These are phyloP conservation scores for Imleria badia DNA, from an alignment of 768 basidiomycete species.

Conservation along the genomic window DNA sequence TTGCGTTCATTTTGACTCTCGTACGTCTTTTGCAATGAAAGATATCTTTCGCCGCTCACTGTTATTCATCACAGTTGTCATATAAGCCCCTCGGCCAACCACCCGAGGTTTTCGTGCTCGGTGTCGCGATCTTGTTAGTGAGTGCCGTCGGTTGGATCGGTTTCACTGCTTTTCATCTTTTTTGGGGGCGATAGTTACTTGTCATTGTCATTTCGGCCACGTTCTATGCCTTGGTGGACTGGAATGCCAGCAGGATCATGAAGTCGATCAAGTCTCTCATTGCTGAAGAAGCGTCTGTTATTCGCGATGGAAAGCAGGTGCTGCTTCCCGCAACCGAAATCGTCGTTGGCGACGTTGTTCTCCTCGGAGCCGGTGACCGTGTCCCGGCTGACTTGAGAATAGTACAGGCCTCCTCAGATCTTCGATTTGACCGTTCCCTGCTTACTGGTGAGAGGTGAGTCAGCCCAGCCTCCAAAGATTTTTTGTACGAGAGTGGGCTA, in stretches of 20 bases:
- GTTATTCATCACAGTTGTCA: conserved; percentile 39
- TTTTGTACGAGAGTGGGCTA: background rate
- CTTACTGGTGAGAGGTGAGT: conserved; percentile 46
- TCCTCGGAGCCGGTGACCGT: conserved; percentile 51
- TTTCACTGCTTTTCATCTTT: conserved; percentile 11
- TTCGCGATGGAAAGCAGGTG: conserved; percentile 46
- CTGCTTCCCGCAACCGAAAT: conserved; percentile 53
- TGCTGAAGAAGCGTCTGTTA: conserved; percentile 54
- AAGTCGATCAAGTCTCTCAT: conserved; percentile 56
- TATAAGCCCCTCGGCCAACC: conserved; percentile 48
- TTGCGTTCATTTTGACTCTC: conserved; percentile 46
- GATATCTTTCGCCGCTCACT: background rate
- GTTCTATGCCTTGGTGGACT: conserved; percentile 52
- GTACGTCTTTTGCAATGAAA: conserved; percentile 22
- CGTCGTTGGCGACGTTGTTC: conserved; percentile 53
- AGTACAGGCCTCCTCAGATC: conserved; percentile 47
- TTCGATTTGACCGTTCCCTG: conserved; percentile 50
- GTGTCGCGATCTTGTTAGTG: conserved; percentile 47
- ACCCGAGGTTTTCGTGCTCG: conserved; percentile 43
- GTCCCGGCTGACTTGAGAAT: conserved; percentile 61
- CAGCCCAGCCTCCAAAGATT: background rate
- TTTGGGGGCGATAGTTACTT: conserved; percentile 28
- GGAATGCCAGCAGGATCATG: conserved; percentile 48
- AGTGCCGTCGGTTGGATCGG: conserved; percentile 15
- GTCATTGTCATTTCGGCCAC: conserved; percentile 41